Base-by-base conservation (phyloP, 768 basidiomycete genomes). In the Rhizopogon rudus region DNA sequence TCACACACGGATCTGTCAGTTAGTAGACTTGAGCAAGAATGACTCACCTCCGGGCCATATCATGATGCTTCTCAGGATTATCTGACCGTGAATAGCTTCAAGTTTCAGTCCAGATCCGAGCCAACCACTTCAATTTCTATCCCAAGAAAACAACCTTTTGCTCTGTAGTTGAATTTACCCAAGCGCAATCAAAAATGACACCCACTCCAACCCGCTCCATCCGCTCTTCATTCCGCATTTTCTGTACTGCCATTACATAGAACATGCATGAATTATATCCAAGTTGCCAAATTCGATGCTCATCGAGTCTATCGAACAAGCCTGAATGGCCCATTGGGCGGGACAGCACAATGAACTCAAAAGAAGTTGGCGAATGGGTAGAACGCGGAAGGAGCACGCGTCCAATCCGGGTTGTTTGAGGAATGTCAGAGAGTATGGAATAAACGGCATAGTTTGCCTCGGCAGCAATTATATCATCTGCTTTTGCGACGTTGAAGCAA, bases 261-360 rank as follows among this genome's bases (percentile, higher is more conserved):
- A 66, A 20, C 13, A 57, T 12, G 31, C 57, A 61, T n/a, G 54
- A 61, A 8, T 52, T 44, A 40, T 62, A 63, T 29, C 64, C 61
- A 9, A 33, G 8, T 33, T 6, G 31, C 50, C 55, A 63, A n/a
- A 39, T 25, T 8, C 31, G 1, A 5, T 35, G 1, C 5, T 2
- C 4, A 20, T 2, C 2, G 13, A 48, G 46, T 35, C 13, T 48
- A 1, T 66, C 56, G 37, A 40, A 63, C 1, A 65, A 37, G 20
- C 59, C 59, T 2, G 0, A 0, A 4, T 48, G 16, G 0, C 40
- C 49, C 5, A 20, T 41, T 4, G 41, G 44, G 9, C 63, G 55
- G 8, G 65, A 66, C 6, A 67, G 40, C 9, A 65, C 57, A n/a
- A 65, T 33, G n/a, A 67, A 53, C 16, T 65, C 59, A 7, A 67